These are phyloP conservation scores for Pterocarpus santalinus DNA, from an alignment of 306 rosid genomes.

Conservation along the genomic window DNA sequence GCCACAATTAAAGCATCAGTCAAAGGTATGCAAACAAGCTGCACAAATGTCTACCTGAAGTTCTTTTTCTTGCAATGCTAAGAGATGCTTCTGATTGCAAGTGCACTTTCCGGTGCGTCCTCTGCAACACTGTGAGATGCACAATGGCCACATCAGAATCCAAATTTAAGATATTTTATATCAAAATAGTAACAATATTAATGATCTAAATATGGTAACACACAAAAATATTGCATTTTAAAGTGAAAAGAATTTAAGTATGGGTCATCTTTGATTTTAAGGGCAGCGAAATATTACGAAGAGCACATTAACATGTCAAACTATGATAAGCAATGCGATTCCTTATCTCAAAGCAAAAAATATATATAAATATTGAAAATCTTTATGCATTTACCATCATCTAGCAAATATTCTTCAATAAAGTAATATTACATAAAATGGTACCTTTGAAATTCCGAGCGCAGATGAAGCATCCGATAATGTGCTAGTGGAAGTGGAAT, in stretches of 20 bases:
- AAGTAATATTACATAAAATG: slow-evolving; percentile 19
- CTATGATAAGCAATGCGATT: slow-evolving; percentile 1
- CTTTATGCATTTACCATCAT: not conserved
- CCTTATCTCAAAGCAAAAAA: not conserved
- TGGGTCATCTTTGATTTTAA: not conserved
- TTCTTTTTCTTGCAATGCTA: slow-evolving; percentile 80
- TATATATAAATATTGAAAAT: not conserved
- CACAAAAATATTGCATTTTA: not conserved
- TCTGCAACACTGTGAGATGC: slow-evolving; percentile 59
- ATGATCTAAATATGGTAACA: not conserved
- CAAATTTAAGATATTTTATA: slow-evolving; percentile 20
- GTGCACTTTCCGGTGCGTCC: slow-evolving; percentile 65
- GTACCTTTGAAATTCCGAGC: slow-evolving; percentile 60
- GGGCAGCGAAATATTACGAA: not conserved
- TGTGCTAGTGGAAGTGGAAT: slow-evolving; percentile 41
- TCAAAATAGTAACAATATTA: not conserved
- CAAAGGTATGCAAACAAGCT: slow-evolving; percentile 6
- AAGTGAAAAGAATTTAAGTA: not conserved
- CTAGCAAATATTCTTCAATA: not conserved
- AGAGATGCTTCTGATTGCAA: slow-evolving; percentile 64
- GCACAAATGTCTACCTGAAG: slow-evolving; percentile 60
- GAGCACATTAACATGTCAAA: slow-evolving; percentile 23
- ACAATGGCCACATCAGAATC: slow-evolving; percentile 48
- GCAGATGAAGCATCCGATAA: slow-evolving; percentile 52
- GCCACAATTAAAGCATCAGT: not conserved